Conservation (phyloP, 2,329 filamentous ascomycete species). For the Botrytis fabae region DNA sequence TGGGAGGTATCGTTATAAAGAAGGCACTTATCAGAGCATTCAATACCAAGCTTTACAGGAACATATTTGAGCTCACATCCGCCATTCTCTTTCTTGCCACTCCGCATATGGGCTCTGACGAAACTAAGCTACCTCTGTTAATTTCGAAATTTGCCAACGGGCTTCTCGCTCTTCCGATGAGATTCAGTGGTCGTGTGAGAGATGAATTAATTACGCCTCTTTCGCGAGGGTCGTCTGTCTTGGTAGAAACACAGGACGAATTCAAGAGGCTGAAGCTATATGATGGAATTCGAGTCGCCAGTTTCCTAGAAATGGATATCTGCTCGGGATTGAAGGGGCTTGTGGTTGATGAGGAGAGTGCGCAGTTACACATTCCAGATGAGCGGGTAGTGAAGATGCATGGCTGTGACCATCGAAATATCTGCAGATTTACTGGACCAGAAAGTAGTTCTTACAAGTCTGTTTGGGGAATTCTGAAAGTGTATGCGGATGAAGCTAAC, state of each 20-base stretch:
- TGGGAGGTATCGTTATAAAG: constrained; percentile 33
- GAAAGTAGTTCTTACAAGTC: constrained; percentile 2
- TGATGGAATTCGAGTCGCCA: neutral
- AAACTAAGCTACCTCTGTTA: constrained; percentile 15
- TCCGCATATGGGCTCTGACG: constrained; percentile 43
- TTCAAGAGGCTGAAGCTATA: constrained; percentile 22
- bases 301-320: neutral
- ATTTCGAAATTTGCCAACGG: constrained; percentile 14
- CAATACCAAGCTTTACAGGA: constrained; percentile 27
- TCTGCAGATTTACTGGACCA: constrained; percentile 26
- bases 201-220: constrained; percentile 26
- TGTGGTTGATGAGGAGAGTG: constrained; percentile 25
- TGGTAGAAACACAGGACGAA: constrained; percentile 26
- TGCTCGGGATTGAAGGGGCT: neutral
- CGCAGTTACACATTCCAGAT: neutral
- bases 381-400: constrained; percentile 23
- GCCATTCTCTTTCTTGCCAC: constrained; percentile 45
- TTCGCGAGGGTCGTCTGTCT: constrained; percentile 16
- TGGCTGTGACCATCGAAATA: constrained; percentile 26
- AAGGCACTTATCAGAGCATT: constrained; percentile 26
- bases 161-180: neutral
- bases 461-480: constrained; percentile 9
- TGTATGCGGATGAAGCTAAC: constrained; percentile 10
- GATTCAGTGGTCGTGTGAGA: constrained; percentile 4
- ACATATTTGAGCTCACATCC: constrained; percentile 33